Evolutionary conservation across 176 grass and related monocot genomes (phyloP), one percentile per base, ranked within the genome.

Genomic region (Bonia amplexicaulis): DNA sequence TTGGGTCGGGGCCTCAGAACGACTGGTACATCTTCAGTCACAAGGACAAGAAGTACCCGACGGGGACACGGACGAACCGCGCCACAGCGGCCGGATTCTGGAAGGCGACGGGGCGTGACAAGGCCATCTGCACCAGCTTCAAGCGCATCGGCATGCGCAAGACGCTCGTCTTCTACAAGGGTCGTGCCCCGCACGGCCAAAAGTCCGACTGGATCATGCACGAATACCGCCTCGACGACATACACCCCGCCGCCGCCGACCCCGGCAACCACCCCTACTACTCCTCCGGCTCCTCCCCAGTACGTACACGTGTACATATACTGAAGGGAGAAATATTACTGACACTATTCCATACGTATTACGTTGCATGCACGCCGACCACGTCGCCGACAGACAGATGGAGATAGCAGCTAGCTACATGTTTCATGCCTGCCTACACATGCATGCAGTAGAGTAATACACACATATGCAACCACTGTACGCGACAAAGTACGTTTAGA

Each of bases 191-290:
- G 0, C 94, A 94, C 75, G 94, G 94, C 47, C 92, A 92, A 58
- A 97, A 94, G 29, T 94, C 94, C 12, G 92, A 97, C 52, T 97
- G 92, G 92, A 97, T 97, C 86, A 97, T 97, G 94, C 94, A 97
- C 49, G 94, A 97, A 81, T 97, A 97, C 84, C 85, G 94, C 25
- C 90, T 97, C 39, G 94, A 97, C 39, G 92, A 92, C 42, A 19
- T 25, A 54, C 57, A 10, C 49, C 68, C 59, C 16, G 45, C 58
- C 62, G 45, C 5, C 80, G 46, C 0, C 44, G 52, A 46, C 12
- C 69, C 48, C 47, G 26, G 35, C 74, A 60, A 69, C 42, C 29
- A 1, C 33, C 23, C 48, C 48, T 87, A 48, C 74, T 74, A 78
- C 80, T 15, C 74, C 29, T 73, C 74, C 40, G 26, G 74, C 35